A percentile compares a stretch with the other conserved stretches of the same genome.
phyloP scores from a whole-genome alignment of 129 eudicot species.

The Mikania micrantha region DNA sequence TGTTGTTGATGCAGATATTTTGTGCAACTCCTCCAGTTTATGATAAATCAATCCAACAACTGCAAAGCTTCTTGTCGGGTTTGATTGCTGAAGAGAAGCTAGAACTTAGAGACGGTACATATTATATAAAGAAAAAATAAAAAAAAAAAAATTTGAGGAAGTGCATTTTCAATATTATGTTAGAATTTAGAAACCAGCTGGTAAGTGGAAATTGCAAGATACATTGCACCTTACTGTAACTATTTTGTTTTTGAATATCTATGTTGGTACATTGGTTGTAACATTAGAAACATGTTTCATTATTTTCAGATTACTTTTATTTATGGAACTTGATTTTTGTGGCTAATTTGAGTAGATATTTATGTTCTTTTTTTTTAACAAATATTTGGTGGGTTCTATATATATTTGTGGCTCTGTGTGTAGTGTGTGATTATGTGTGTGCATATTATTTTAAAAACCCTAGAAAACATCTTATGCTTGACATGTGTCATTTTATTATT shows the following conservation, averaged over 20 bases:
- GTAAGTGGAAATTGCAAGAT: background rate
- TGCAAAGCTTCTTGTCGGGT: slow-evolving; percentile 80
- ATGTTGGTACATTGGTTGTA: background rate
- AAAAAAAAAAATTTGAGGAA: background rate
- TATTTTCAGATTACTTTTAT: background rate
- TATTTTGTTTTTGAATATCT: background rate
- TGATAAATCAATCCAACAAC: slow-evolving; percentile 95
- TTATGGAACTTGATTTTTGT: background rate
- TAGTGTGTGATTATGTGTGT: too few species aligned
- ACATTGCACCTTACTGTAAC: background rate
- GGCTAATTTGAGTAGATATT: background rate
- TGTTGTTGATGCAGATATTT: slow-evolving; percentile 61
- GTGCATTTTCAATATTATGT: background rate
- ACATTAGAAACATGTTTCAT: background rate
- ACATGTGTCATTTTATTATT: too few species aligned
- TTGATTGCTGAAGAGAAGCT: slow-evolving; percentile 88
- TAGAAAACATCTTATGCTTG: too few species aligned
- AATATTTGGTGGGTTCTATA: background rate
- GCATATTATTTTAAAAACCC: too few species aligned
- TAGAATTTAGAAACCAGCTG: background rate
- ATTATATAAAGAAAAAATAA: slow-evolving; percentile 49
- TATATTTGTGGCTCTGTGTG: too few species aligned
- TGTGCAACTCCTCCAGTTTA: slow-evolving; percentile 72
- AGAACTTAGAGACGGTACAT: slow-evolving; percentile 76
- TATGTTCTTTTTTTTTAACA: too few species aligned